These are phyloP conservation scores for Fusarium dlaminii DNA, from an alignment of 2,329 filamentous ascomycete genomes.

Conservation along the genomic window DNA sequence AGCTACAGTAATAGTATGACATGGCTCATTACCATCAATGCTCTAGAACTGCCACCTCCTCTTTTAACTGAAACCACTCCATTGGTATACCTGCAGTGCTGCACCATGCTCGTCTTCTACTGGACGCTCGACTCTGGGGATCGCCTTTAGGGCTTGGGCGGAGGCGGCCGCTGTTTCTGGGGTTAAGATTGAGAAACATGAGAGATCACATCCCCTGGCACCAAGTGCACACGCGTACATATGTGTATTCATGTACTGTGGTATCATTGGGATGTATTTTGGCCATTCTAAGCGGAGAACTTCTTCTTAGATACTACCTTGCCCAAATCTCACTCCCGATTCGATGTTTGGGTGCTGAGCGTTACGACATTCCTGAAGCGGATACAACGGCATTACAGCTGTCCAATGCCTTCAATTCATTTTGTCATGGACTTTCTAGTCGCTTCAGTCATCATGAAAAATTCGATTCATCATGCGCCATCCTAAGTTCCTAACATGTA, in stretches of 20 bases:
- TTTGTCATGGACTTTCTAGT: constrained; percentile 4
- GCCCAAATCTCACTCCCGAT: not conserved
- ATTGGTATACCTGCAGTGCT: not conserved
- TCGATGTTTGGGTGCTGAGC: not conserved
- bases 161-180: constrained; percentile 22
- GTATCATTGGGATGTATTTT: not conserved
- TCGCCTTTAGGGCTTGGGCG: not conserved
- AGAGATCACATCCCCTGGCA: not conserved
- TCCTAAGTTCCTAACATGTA: constrained; percentile 1
- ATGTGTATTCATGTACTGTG: not conserved
- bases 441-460: not conserved
- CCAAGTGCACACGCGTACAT: constrained; percentile 3
- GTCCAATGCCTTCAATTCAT: not conserved
- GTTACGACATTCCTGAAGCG: constrained; percentile 3
- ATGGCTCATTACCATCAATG: not conserved
- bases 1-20: not conserved
- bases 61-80: constrained; percentile 19
- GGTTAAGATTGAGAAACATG: constrained; percentile 1
- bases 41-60: constrained; percentile 1
- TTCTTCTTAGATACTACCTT: constrained; percentile 17
- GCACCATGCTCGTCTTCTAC: constrained; percentile 3
- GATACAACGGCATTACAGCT: not conserved
- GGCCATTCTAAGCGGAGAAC: not conserved
- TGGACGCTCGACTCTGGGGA: not conserved
- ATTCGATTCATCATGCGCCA: constrained; percentile 19